Percentiles rank a stretch among this genome's conserved stretches.
Evolutionary conservation across 208 protist genomes (phyloP).

Genomic region (Trypanosoma rangeli): DNA sequence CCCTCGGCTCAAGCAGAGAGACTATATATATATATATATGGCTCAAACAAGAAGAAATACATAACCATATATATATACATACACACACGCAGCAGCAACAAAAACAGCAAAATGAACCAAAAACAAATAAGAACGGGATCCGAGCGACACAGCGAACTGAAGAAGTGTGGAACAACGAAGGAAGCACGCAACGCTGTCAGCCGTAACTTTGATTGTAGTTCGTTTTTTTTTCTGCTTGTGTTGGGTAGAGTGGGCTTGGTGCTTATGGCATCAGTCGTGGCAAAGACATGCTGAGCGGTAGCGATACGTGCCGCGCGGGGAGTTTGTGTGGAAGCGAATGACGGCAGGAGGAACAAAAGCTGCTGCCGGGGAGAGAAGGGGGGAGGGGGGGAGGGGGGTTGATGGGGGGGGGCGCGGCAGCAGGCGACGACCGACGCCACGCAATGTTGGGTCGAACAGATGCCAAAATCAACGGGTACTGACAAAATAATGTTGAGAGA

Average conservation of each 20-base stretch:
- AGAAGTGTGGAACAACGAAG: not conserved
- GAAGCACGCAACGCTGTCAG: conserved; percentile 12
- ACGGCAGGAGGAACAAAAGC: not conserved
- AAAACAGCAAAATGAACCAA: conserved; percentile 16
- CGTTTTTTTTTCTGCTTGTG: conserved; percentile 15
- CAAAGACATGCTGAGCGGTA: not conserved
- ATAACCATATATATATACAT: conserved; percentile 7
- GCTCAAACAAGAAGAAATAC: no score
- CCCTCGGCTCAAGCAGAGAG: no score
- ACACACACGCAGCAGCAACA: not conserved
- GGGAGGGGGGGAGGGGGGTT: not conserved
- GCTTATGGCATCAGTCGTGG: no score
- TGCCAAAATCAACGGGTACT: no score
- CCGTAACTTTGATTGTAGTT: conserved; percentile 19
- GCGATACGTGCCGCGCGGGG: no score
- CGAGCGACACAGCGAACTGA: not conserved
- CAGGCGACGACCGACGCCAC: no score
- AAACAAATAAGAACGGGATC: conserved; percentile 5
- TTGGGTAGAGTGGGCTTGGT: not conserved
- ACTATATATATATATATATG: no score
- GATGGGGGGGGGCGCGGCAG: not conserved
- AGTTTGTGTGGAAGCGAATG: not conserved
- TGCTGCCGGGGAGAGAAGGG: conserved; percentile 1
- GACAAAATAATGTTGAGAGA: no score
- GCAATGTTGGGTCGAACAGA: no score